phyloP scores from a whole-genome alignment of 1,284 basidiomycete genomes.

The Wallemia mellicola region DNA sequence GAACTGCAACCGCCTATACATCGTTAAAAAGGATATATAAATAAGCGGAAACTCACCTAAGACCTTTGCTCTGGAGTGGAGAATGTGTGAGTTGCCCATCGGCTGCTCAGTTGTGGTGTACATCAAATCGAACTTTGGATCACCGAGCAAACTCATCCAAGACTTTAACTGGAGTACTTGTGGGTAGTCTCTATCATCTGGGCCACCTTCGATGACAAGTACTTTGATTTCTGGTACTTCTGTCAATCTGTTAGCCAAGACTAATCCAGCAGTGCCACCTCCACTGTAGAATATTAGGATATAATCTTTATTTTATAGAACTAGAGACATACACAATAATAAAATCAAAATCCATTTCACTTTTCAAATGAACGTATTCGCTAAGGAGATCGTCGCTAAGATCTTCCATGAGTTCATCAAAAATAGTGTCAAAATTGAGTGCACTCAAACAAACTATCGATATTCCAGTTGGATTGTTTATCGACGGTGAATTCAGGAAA shows the following conservation, averaged over 20 bases:
- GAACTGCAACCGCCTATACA: conserved; percentile 16
- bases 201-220: conserved; percentile 15
- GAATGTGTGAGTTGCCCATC: conserved; percentile 15
- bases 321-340: conserved; percentile 1
- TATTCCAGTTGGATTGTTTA: background rate
- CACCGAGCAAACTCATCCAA: conserved; percentile 15
- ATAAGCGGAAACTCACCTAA: too few species aligned
- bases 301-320: background rate
- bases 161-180: conserved; percentile 12
- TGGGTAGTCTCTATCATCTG: conserved; percentile 9
- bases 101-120: conserved; percentile 14
- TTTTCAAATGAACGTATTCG: background rate
- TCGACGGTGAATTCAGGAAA: background rate
- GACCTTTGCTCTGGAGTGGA: conserved; percentile 14
- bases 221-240: conserved; percentile 7
- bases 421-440: background rate
- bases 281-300: conserved; percentile 1
- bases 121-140: conserved; percentile 13
- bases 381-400: too few species aligned
- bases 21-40: too few species aligned
- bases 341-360: background rate
- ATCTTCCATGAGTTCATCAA: background rate
- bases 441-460: background rate
- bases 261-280: conserved; percentile 13
- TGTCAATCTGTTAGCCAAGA: conserved; percentile 14